Conservation (phyloP, 768 basidiomycete genomes). For the Naganishia vishniacii region DNA sequence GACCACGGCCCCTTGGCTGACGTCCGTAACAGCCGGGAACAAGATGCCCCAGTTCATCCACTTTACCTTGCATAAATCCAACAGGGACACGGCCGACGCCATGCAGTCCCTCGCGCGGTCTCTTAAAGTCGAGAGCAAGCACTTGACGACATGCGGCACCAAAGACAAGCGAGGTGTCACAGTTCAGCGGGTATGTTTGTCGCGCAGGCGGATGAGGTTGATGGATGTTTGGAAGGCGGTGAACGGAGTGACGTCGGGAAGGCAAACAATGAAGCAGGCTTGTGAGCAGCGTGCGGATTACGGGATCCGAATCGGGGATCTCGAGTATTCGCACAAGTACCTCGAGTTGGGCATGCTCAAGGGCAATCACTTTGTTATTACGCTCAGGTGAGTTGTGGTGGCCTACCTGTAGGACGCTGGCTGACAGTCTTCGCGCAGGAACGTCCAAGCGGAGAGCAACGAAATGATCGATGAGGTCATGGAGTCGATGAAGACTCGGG, state of each 20-base stretch:
- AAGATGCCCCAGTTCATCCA: slow-evolving; percentile 69
- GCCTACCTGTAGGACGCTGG: neutral
- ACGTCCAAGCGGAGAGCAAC: slow-evolving; percentile 70
- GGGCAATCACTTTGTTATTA: slow-evolving; percentile 92
- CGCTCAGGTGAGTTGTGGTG: slow-evolving; percentile 63
- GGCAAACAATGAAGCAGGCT: slow-evolving; percentile 58
- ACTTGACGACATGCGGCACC: slow-evolving; percentile 85
- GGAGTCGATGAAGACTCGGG: slow-evolving; percentile 68
- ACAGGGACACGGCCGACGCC: slow-evolving; percentile 94
- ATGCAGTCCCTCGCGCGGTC: slow-evolving; percentile 70
- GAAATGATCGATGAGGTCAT: slow-evolving; percentile 70
- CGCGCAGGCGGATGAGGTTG: slow-evolving; percentile 53
- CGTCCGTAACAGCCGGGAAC: slow-evolving; percentile 7
- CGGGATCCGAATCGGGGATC: slow-evolving; percentile 78
- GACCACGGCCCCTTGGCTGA: no score
- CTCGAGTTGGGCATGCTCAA: slow-evolving; percentile 93
- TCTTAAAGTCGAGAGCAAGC: slow-evolving; percentile 70
- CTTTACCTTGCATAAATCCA: slow-evolving; percentile 94
- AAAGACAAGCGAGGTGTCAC: slow-evolving; percentile 98
- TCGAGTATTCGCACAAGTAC: slow-evolving; percentile 73
- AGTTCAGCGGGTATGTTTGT: slow-evolving; percentile 67
- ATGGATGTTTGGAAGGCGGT: slow-evolving; percentile 78
- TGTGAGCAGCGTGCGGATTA: slow-evolving; percentile 74
- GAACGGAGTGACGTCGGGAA: slow-evolving; percentile 59
- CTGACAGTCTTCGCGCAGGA: slow-evolving; percentile 54